phyloP scores from a whole-genome alignment of 805 yeast genomes.

The Hanseniaspora meyeri region DNA sequence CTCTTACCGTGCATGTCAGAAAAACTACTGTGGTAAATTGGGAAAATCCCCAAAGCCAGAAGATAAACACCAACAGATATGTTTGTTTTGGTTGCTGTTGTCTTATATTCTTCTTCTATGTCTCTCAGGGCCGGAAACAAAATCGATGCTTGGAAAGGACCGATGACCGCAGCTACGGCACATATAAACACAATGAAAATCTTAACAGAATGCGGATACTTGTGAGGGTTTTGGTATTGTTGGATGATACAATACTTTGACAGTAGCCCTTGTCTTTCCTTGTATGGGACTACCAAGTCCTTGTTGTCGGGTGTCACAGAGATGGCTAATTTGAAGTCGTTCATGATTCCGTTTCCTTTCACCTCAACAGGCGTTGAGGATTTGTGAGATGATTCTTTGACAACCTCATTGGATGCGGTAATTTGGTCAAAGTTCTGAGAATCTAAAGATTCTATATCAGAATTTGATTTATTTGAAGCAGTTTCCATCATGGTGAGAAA shows the following conservation, averaged over 20 bases:
- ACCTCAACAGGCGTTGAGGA: neutral
- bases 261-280: constrained; percentile 48
- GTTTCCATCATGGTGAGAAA: neutral
- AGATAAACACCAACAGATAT: constrained; percentile 71
- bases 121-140: constrained; percentile 65
- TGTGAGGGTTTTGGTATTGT: constrained; percentile 62
- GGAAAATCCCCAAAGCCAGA: constrained; percentile 62
- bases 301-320: constrained; percentile 12
- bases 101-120: constrained; percentile 41
- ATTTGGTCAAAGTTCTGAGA: neutral
- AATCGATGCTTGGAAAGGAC: constrained; percentile 84
- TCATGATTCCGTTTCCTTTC: neutral
- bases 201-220: constrained; percentile 42
- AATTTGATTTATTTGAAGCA: neutral
- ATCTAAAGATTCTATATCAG: neutral
- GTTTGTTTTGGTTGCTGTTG: constrained; percentile 51
- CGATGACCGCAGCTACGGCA: constrained; percentile 63
- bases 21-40: constrained; percentile 80
- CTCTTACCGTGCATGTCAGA: constrained; percentile 69
- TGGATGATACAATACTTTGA: constrained; percentile 41
- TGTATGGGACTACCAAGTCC: constrained; percentile 19
- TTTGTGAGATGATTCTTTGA: neutral
- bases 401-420: neutral
- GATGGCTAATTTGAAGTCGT: constrained; percentile 10
- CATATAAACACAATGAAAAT: constrained; percentile 47